phyloP scores from a whole-genome alignment of 371 early-diverging fungal species.

The Smittium culicis region DNA sequence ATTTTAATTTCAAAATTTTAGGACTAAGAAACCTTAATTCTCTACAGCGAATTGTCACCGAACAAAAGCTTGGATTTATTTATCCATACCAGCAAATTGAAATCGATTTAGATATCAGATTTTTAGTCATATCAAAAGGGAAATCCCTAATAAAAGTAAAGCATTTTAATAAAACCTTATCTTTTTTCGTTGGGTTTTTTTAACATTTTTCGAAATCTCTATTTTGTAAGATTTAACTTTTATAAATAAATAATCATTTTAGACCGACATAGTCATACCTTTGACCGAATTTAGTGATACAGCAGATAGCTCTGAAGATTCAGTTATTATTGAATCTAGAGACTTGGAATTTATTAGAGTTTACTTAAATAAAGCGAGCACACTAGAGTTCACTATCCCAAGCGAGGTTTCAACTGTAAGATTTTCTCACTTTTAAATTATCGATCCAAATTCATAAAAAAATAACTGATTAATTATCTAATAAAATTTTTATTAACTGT shows the following conservation, averaged over 20 bases:
- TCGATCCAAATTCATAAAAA: not conserved
- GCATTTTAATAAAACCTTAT: too few relatives aligned
- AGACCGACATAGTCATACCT: constrained; percentile 12
- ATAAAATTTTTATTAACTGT: not conserved
- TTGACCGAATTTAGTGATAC: constrained; percentile 12
- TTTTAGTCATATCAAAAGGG: constrained; percentile 30
- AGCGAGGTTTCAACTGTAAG: constrained; percentile 21
- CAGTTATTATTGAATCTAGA: constrained; percentile 25
- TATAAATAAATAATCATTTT: too few relatives aligned
- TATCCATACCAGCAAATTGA: constrained; percentile 33
- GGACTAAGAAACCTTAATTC: constrained; percentile 31
- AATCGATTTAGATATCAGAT: constrained; percentile 23
- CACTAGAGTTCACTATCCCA: constrained; percentile 25
- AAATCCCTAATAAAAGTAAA: constrained; percentile 31
- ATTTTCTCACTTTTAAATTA: not conserved
- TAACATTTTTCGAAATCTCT: too few relatives aligned
- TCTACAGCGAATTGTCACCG: constrained; percentile 21
- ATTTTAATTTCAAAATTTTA: not conserved
- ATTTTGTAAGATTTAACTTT: too few relatives aligned
- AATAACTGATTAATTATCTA: not conserved
- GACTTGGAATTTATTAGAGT: constrained; percentile 27
- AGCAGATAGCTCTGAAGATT: not conserved
- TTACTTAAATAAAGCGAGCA: constrained; percentile 21
- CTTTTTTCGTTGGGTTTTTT: too few relatives aligned
- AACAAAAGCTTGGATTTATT: constrained; percentile 23